Conservation (phyloP, 2,329 filamentous ascomycete species). For the Fusarium newnesense region DNA sequence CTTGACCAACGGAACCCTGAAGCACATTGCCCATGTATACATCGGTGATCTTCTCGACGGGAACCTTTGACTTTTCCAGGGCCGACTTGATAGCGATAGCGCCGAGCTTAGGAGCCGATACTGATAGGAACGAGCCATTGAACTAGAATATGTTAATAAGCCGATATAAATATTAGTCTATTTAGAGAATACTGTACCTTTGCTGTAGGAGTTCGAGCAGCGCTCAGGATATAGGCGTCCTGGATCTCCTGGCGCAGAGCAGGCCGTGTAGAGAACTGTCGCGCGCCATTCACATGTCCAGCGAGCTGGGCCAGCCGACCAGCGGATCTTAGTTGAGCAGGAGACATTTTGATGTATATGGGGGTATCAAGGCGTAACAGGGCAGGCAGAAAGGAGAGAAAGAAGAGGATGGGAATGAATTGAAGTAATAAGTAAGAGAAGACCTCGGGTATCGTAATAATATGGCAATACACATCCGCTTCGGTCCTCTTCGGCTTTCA, state of each 20-base stretch:
- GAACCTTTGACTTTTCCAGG: conserved; percentile 85
- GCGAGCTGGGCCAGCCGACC: conserved; percentile 50
- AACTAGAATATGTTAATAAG: conserved; percentile 66
- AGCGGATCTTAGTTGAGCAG: conserved; percentile 49
- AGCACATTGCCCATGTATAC: conserved; percentile 99
- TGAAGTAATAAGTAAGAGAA: conserved; percentile 2
- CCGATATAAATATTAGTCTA: neutral
- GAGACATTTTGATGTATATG: conserved; percentile 26
- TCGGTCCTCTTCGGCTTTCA: conserved; percentile 55
- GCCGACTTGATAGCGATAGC: conserved; percentile 93
- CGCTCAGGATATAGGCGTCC: conserved; percentile 94
- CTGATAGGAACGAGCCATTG: conserved; percentile 87
- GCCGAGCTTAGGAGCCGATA: conserved; percentile 88
- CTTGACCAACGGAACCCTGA: conserved; percentile 84
- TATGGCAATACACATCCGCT: conserved; percentile 1
- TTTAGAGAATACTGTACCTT: conserved; percentile 67
- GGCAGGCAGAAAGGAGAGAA: conserved; percentile 2
- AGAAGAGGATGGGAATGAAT: neutral
- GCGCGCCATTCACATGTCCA: conserved; percentile 53
- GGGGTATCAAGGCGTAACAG: conserved; percentile 14
- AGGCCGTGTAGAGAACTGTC: conserved; percentile 59
- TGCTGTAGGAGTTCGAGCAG: conserved; percentile 86
- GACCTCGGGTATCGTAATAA: conserved; percentile 37
- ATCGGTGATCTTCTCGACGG: conserved; percentile 82
- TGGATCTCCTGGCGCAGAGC: conserved; percentile 74